phyloP scores from a whole-genome alignment of 2,329 filamentous ascomycete species.

The Penicillium occitanis region DNA sequence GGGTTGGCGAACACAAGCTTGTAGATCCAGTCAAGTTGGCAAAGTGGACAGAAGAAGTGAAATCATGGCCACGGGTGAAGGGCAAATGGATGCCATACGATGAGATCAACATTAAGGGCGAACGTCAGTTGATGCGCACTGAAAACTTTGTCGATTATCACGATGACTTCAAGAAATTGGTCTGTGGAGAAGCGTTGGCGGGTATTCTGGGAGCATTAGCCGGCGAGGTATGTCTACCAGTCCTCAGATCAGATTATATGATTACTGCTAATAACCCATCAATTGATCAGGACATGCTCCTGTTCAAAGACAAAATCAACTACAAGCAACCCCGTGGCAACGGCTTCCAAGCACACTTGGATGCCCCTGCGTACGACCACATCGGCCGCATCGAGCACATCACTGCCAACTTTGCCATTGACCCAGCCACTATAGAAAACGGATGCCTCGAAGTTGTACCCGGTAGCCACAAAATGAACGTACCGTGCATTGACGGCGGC shows the following conservation, averaged over 20 bases:
- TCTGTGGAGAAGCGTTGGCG: constrained; percentile 30
- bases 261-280: too few species aligned
- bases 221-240: constrained; percentile 27
- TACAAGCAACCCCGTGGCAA: constrained; percentile 38
- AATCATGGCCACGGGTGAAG: constrained; percentile 31
- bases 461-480: constrained; percentile 36
- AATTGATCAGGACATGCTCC: constrained; percentile 31
- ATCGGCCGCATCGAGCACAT: constrained; percentile 38
- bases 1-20: constrained; percentile 30
- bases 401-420: constrained; percentile 37
- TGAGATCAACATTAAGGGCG: constrained; percentile 34
- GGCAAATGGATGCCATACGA: constrained; percentile 38
- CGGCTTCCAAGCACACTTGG: constrained; percentile 38
- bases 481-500: constrained; percentile 33
- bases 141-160: constrained; percentile 37
- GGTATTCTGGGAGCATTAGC: constrained; percentile 31
- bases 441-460: constrained; percentile 38
- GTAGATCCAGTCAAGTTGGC: constrained; percentile 28
- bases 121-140: constrained; percentile 36
- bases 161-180: constrained; percentile 28
- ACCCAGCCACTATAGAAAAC: constrained; percentile 33
- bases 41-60: constrained; percentile 30
- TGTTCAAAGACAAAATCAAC: constrained; percentile 42
- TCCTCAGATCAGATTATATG: too few species aligned
- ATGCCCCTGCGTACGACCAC: constrained; percentile 39